Evolutionary conservation across 2,329 filamentous ascomycete species (phyloP), one percentile per base, ranked within the genome.

Genomic region (Fusarium incarnatum): DNA sequence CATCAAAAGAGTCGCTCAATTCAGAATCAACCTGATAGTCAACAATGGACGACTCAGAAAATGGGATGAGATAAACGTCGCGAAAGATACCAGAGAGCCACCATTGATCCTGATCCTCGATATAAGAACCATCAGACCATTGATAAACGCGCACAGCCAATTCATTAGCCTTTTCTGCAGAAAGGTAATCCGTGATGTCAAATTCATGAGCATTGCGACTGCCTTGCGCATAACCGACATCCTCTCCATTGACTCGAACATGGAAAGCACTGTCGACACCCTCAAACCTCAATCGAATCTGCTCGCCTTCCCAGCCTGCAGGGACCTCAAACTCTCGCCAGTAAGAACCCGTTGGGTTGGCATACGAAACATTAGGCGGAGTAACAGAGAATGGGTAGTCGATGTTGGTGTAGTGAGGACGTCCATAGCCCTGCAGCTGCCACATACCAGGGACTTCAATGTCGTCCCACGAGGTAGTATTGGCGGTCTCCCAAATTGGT

Each of bases 221-320:
- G 2, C 91, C 92, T 75, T 94, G 91, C 2, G 88, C 89, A 74
- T 94, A 94, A 2, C 92, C 92, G 10, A 93, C 85, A 48, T 89
- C 81, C 13, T 82, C 79, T 0, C 90, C 89, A 73, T 94, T 94
- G 6, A 94, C 75, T 85, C 88, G 93, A 3, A 93, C 82, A 69
- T 91, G 88, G 68, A 91, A 94, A 0, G 91, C 88, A 46, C 89
- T 87, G 74, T 94, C 91, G 0, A 94, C 91, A 0, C 92, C 92
- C 70, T 94, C 91, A 61, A 94, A 94, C 6, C 91, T 83, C 7
- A 94, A 79, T n/a, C 91, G 82, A 16, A 91, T 82, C 69, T 92
- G 89, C 27, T 84, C 78, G 7, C 79, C 80, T n/a, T 81, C 79
- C 50, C 83, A 85, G 9, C 81, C 72, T 6, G 81, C 71, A 0